Evolutionary conservation across 495 filamentous ascomycete species (phyloP).

Genomic region (Lasiosphaeris hirsuta): DNA sequence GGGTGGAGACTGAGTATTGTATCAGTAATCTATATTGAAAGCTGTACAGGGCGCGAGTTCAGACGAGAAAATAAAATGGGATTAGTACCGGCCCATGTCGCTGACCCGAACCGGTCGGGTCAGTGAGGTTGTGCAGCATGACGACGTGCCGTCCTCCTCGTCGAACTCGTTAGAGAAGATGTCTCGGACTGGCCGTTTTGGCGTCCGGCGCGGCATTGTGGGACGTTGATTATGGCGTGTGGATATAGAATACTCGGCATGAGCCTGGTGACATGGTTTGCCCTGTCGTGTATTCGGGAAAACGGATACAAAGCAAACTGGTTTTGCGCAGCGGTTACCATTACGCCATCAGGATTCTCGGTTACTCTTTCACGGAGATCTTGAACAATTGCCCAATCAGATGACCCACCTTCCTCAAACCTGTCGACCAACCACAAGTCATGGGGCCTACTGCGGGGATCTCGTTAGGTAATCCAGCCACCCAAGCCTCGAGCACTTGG

Average conservation of each 20-base stretch:
- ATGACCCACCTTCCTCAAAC: too few relatives aligned
- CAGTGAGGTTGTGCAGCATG: conserved; percentile 9
- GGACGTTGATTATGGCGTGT: too few relatives aligned
- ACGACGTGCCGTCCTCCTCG: conserved; percentile 12
- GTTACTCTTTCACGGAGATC: too few relatives aligned
- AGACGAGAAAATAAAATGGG: background rate
- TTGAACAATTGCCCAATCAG: too few relatives aligned
- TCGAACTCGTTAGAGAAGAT: background rate
- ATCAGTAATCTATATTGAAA: background rate
- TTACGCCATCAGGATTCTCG: background rate
- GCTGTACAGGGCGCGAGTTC: too few relatives aligned
- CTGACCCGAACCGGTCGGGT: conserved; percentile 10
- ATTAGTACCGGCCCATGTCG: conserved; percentile 8
- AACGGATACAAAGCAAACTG: too few relatives aligned
- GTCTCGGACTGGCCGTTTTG: too few relatives aligned
- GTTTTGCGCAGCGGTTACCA: background rate
- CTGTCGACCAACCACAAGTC: too few relatives aligned
- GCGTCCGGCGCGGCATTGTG: too few relatives aligned
- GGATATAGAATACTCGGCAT: background rate
- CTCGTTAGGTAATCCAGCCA: background rate
- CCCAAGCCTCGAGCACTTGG: background rate
- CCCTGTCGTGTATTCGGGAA: too few relatives aligned
- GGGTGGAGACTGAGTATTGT: background rate
- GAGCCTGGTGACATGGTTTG: background rate
- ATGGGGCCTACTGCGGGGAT: too few relatives aligned